phyloP scores from a whole-genome alignment of 78 protist genomes.

The Corallochytrium limacisporum region DNA sequence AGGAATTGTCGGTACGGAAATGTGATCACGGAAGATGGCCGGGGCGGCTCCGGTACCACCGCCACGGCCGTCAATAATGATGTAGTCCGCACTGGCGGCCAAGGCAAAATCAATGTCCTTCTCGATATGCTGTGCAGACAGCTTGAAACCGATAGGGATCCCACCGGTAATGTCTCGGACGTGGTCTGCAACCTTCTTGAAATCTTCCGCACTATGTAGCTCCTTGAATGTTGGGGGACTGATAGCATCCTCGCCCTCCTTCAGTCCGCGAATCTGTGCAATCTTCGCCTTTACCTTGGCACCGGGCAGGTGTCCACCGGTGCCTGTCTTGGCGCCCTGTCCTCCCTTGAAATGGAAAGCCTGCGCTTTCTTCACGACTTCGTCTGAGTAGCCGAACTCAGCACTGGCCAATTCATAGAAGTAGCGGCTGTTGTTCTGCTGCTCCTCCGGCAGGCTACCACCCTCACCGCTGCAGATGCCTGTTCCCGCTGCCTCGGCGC shows the following conservation, averaged over 20 bases:
- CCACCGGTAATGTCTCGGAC: not conserved
- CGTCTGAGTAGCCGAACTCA: not conserved
- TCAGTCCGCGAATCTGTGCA: not conserved
- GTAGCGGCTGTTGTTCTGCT: not conserved
- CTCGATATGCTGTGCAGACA: not conserved
- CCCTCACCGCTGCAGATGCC: slow-evolving; percentile 5
- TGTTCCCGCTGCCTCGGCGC: not conserved
- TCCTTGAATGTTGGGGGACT: not conserved
- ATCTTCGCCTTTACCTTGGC: not conserved
- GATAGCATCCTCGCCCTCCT: not conserved
- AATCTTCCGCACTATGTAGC: not conserved
- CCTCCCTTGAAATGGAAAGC: slow-evolving; percentile 11
- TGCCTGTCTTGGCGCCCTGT: slow-evolving; percentile 9
- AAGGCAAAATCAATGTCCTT: not conserved
- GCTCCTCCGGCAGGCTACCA: not conserved
- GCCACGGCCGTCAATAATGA: slow-evolving; percentile 6
- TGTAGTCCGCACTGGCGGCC: slow-evolving; percentile 1
- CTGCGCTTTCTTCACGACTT: not conserved
- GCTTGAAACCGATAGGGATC: not conserved
- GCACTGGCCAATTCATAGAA: not conserved
- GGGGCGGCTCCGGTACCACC: slow-evolving; percentile 12
- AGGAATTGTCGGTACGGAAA: not conserved
- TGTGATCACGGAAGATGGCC: not conserved
- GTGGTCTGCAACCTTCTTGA: not conserved
- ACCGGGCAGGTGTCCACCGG: slow-evolving; percentile 4